Conservation (phyloP, 208 protist species). For the Crithidia acanthocephali region DNA sequence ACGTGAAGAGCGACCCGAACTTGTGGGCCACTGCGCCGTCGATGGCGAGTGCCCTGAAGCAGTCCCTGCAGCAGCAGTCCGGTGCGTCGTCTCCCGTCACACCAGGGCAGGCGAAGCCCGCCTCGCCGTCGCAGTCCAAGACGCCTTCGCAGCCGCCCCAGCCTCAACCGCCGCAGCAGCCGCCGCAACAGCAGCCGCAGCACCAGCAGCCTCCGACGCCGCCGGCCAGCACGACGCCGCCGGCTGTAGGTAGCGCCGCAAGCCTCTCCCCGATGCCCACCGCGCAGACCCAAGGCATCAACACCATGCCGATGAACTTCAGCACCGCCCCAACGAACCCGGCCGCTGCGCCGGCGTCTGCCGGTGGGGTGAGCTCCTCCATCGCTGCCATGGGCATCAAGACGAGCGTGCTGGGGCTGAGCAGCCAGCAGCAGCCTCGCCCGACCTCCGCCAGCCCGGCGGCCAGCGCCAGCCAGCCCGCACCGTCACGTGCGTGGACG, state of each 20-base stretch:
- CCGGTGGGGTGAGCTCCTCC: constrained; percentile 3
- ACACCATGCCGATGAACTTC: background rate
- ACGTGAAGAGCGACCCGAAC: constrained; percentile 38
- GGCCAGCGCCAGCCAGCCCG: constrained; percentile 1
- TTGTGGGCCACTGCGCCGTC: constrained; percentile 35
- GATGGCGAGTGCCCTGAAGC: constrained; percentile 36
- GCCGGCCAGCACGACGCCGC: constrained; percentile 1
- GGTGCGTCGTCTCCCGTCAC: background rate
- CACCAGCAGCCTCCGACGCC: too few species aligned
- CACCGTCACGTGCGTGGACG: constrained; percentile 40
- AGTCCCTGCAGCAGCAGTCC: constrained; percentile 34
- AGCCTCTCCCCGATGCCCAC: background rate
- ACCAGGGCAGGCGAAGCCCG: background rate
- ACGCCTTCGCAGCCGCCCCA: constrained; percentile 3
- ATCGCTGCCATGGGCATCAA: constrained; percentile 20
- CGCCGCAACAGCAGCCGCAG: too few species aligned
- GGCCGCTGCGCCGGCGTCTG: constrained; percentile 11
- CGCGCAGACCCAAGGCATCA: background rate
- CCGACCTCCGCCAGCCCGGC: background rate
- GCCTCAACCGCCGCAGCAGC: background rate
- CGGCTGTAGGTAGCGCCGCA: background rate
- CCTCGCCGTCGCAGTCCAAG: constrained; percentile 19
- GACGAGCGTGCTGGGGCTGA: constrained; percentile 14
- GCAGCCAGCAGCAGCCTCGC: constrained; percentile 16
- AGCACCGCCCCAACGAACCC: background rate